Percentiles rank a stretch among this genome's conserved stretches.
These are phyloP conservation scores for Colletotrichum endophyticum DNA, from an alignment of 2,329 filamentous ascomycete species.

Conservation along the genomic window DNA sequence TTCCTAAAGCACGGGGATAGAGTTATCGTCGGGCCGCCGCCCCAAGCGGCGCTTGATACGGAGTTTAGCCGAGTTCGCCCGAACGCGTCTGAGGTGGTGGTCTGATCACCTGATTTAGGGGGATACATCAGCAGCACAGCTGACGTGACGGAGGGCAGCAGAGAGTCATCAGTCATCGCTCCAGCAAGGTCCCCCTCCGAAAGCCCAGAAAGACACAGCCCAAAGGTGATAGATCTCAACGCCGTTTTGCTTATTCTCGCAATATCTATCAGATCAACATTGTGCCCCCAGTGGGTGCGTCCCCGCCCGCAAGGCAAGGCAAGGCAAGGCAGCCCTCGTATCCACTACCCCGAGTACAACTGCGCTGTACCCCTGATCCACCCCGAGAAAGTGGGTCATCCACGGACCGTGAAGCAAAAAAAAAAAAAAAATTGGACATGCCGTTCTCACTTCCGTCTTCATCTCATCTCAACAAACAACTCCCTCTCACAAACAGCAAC, in stretches of 20 bases:
- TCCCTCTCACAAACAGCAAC: neutral
- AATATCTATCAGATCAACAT: neutral
- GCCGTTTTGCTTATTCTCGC: neutral
- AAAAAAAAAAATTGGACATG: constrained; percentile 16
- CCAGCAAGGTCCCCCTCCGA: neutral
- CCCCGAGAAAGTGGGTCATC: constrained; percentile 17
- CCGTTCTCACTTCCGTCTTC: neutral
- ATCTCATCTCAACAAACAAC: neutral
- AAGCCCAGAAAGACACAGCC: neutral
- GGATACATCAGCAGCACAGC: neutral
- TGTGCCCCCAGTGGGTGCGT: neutral
- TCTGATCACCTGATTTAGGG: neutral
- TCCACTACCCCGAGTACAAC: constrained; percentile 11
- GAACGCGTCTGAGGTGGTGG: neutral
- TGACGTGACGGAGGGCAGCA: neutral
- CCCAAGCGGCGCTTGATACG: neutral
- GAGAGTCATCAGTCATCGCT: neutral
- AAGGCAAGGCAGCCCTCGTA: constrained; percentile 8
- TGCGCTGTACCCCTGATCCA: constrained; percentile 14
- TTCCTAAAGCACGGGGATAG: neutral
- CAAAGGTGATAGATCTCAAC: neutral
- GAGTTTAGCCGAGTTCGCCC: constrained; percentile 3
- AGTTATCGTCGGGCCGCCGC: neutral
- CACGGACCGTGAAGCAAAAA: constrained; percentile 1
- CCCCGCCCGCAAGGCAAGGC: neutral